Conservation (phyloP, 192 early-diverging fungal genomes). For the Podila epicladia region DNA sequence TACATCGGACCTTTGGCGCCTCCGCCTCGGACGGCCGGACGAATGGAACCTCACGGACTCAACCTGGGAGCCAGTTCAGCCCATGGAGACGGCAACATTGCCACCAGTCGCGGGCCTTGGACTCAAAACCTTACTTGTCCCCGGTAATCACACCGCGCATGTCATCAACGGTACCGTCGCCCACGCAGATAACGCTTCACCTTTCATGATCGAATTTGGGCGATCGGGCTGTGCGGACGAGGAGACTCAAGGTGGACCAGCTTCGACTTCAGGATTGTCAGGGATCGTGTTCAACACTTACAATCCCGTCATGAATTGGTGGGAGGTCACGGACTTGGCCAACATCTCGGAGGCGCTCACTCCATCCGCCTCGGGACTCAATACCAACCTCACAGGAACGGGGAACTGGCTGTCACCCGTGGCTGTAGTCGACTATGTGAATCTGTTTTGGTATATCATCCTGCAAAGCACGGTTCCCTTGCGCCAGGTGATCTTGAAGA, state of each 20-base stretch:
- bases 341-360: constrained; percentile 14
- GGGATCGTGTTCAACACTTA: constrained; percentile 47
- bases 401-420: constrained; percentile 33
- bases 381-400: background rate
- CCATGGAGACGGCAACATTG: constrained; percentile 7
- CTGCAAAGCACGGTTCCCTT: constrained; percentile 35
- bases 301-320: constrained; percentile 43
- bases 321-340: constrained; percentile 26
- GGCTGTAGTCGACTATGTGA: constrained; percentile 24
- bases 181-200: constrained; percentile 20
- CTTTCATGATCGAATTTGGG: constrained; percentile 47
- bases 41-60: constrained; percentile 31
- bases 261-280: background rate
- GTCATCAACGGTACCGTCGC: constrained; percentile 18
- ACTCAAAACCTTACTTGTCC: constrained; percentile 25
- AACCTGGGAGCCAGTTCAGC: constrained; percentile 27
- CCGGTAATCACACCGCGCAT: constrained; percentile 23
- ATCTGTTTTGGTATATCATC: constrained; percentile 43
- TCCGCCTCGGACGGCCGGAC: constrained; percentile 20
- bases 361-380: constrained; percentile 7
- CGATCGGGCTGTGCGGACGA: constrained; percentile 31
- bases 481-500: constrained; percentile 38
- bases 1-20: constrained; percentile 28
- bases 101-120: constrained; percentile 39
- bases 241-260: background rate